Base-by-base conservation (phyloP, 176 grass and related monocot genomes). In the Pontederia crassipes region DNA sequence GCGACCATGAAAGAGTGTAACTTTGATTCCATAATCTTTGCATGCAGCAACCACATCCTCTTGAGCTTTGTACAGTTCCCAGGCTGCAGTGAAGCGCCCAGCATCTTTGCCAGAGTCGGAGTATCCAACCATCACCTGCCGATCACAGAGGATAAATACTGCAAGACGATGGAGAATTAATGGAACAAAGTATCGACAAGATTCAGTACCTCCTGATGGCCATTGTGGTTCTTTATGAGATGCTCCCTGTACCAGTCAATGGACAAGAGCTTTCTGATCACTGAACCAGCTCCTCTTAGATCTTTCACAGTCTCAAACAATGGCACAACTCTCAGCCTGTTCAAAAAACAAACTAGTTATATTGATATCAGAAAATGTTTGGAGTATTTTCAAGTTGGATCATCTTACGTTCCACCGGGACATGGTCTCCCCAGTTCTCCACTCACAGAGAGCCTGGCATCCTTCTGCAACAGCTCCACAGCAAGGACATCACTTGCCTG, bases 61-160 rank as follows among this genome's bases (percentile, higher is more conserved):
- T 73, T 90, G 91, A 0, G 91, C 91, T 65, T 88, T 90, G 74
- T 96, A 96, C 62, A 96, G 69, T 68, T 96, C 91, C 91, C 91
- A 96, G 1, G 92, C 86, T 10, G 86, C 86, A 2, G 92, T 90
- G 62, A 96, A 96, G 48, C 92, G 80, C 0, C 92, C 86, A 3
- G 92, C 92, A 70, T 96, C 86, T 76, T 96, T 96, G 75, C 92
- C 92, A 8, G 92, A 96, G 62, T 96, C 92, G 0, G 92, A 96
- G 75, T 96, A 96, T 0, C 92, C 92, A 55, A 96, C 92, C 92
- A 96, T 96, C 32, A 96, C 91, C 91, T 95, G 79, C 17, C 46
- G 20, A 3, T 67, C n/a, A 52, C 2, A 24, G 17, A 5, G 8
- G 10, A 45, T 9, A 40, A 40, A 7, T 40, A 3, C 12, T 66